Base-by-base conservation (phyloP, 352 stramenopile genomes). In the Peronospora destructor region DNA sequence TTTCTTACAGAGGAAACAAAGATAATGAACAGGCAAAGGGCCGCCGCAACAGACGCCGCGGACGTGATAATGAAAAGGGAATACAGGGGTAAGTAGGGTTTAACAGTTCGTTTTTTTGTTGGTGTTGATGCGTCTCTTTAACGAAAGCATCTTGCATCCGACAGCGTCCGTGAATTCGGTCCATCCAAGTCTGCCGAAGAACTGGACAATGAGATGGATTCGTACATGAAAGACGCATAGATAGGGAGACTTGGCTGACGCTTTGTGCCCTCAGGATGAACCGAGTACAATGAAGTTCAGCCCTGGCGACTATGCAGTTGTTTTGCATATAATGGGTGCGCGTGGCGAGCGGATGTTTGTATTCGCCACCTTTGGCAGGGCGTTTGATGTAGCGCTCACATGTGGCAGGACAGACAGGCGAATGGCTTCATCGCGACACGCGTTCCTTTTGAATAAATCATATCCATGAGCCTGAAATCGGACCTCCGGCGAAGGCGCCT, bases 181-280 rank as follows among this genome's bases (percentile, higher is more conserved):
- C 54, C 60, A 16, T 59, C 71, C 25, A 85, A 83, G 61, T 72
- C 67, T 29, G 53, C 53, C 9, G 66, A 78, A 45, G 79, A 91
- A 3, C 55, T 91, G 56, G 76, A 91, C 65, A 86, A 88, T 52
- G 79, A 91, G 64, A 91, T 91, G 80, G 80, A 91, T 56, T 86
- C 76, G 42, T 91, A 91, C 74, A 87, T 89, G 78, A 89, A 86
- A 49, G 76, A 88, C 53, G 61, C 74, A 53, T 85, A 84, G 72
- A 64, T 41, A 53, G 38, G 38, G 52, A 33, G 26, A 21, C 37
- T 12, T 52, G 49, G 26, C 19, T 36, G 35, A 44, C 62, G 8
- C n/a, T 54, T 45, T 43, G 42, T 63, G 33, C 43, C 36, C 32
- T 17, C 34, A 28, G 8, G 30, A 4, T 39, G 12, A 45, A 42